Evolutionary conservation across 768 basidiomycete genomes (phyloP).

Genomic region (Boletus sensibilis): DNA sequence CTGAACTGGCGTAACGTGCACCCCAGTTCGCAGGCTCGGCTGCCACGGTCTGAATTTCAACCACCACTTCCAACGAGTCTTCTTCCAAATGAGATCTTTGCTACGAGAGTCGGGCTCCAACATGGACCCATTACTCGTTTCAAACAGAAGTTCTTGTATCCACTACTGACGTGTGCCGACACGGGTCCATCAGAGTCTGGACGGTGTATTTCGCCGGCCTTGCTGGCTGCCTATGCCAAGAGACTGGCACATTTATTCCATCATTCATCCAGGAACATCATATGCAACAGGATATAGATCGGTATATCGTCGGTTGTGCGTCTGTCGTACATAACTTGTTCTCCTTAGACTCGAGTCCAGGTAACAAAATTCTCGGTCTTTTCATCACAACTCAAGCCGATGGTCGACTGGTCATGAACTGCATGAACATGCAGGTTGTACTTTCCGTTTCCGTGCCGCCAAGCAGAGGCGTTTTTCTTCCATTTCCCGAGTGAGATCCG

Average conservation of each 20-base stretch:
- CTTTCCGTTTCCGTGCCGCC: not conserved
- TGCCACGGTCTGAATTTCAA: slow-evolving; percentile 42
- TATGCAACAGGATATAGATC: not conserved
- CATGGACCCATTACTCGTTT: too few relatives aligned
- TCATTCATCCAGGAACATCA: not conserved
- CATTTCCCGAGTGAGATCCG: not conserved
- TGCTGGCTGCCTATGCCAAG: not conserved
- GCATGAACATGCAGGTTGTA: not conserved
- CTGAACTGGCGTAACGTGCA: slow-evolving; percentile 13
- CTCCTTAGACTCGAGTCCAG: too few relatives aligned
- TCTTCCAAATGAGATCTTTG: too few relatives aligned
- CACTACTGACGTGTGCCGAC: too few relatives aligned
- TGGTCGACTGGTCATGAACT: too few relatives aligned
- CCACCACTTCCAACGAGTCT: slow-evolving; percentile 4
- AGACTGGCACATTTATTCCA: not conserved
- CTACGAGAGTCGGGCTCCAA: too few relatives aligned
- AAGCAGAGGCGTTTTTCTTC: too few relatives aligned
- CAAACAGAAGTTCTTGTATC: too few relatives aligned
- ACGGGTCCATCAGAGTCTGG: too few relatives aligned
- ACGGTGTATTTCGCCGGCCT: too few relatives aligned
- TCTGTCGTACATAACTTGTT: too few relatives aligned
- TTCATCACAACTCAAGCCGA: not conserved
- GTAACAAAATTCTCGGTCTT: not conserved
- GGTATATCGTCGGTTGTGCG: too few relatives aligned
- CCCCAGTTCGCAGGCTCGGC: slow-evolving; percentile 31